Percentiles rank a stretch among this genome's conserved stretches.
Evolutionary conservation across 148 eudicot genomes (phyloP).

Genomic region (Silene conica): DNA sequence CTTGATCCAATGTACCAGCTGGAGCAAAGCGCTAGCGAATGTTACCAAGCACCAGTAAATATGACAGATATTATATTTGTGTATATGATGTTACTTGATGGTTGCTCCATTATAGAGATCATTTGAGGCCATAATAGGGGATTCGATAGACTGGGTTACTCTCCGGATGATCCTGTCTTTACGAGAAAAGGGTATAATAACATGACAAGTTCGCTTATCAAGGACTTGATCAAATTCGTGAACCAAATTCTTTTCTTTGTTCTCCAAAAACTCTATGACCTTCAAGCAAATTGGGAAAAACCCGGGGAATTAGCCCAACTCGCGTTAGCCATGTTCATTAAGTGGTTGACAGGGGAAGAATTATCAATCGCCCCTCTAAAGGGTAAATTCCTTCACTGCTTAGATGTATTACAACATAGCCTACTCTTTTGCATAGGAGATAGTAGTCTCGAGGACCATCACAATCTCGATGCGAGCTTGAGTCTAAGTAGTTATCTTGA

Average conservation of each 20-base stretch:
- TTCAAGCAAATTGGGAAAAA: neutral
- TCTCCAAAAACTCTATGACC: neutral
- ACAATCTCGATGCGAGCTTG: neutral
- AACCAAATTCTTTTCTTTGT: conserved; percentile 1
- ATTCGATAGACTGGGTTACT: neutral
- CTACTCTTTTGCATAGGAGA: neutral
- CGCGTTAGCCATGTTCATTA: neutral
- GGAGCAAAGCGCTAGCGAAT: neutral
- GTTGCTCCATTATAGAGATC: neutral
- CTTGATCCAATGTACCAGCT: neutral
- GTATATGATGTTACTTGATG: neutral
- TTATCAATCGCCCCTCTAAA: neutral
- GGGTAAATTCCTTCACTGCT: neutral
- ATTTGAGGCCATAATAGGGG: neutral
- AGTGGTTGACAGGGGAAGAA: neutral
- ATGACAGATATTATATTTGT: neutral
- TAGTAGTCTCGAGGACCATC: neutral
- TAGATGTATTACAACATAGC: neutral
- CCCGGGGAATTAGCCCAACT: neutral
- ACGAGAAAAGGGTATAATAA: neutral
- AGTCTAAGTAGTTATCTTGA: neutral
- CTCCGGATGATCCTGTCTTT: neutral
- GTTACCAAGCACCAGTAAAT: neutral
- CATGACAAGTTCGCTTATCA: neutral
- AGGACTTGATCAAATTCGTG: conserved; percentile 2